phyloP scores from a whole-genome alignment of 306 rosid genomes.

The Purshia tridentata region DNA sequence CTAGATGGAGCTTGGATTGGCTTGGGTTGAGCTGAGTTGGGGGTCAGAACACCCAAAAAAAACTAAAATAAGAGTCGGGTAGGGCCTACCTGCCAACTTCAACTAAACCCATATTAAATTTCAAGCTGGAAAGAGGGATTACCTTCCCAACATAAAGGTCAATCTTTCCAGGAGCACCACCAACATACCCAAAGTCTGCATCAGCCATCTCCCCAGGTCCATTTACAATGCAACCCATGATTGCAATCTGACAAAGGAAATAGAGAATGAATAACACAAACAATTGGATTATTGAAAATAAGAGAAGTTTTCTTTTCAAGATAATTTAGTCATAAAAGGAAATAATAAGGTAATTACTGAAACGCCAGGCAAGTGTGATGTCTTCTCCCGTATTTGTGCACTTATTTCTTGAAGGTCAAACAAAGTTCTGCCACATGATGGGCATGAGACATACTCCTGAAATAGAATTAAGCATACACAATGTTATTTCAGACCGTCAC shows the following conservation, averaged over 20 bases:
- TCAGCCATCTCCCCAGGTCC: conserved; percentile 99
- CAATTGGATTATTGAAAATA: background rate
- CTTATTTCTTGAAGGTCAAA: conserved; percentile 97
- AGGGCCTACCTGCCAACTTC: background rate
- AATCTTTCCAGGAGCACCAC: conserved; percentile 97
- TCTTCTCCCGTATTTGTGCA: conserved; percentile 89
- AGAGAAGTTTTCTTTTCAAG: background rate
- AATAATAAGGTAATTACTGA: conserved; percentile 51
- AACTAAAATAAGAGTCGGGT: no score
- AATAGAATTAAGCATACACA: conserved; percentile 28
- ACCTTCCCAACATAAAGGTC: conserved; percentile 99
- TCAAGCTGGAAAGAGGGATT: background rate
- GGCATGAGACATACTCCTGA: conserved; percentile 98
- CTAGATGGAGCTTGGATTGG: no score
- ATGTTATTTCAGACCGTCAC: background rate
- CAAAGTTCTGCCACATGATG: conserved; percentile 98
- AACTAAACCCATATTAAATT: background rate
- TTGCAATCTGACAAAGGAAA: conserved; percentile 69
- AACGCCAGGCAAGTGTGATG: conserved; percentile 93
- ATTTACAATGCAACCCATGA: conserved; percentile 99
- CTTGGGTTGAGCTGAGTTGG: no score
- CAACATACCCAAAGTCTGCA: conserved; percentile 98
- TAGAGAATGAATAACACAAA: background rate
- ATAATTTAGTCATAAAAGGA: conserved; percentile 6
- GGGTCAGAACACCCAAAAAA: no score